Percentiles rank a stretch among this genome's conserved stretches.
phyloP scores from a whole-genome alignment of 2,329 filamentous ascomycete genomes.

The Pseudocercospora fijiensis region DNA sequence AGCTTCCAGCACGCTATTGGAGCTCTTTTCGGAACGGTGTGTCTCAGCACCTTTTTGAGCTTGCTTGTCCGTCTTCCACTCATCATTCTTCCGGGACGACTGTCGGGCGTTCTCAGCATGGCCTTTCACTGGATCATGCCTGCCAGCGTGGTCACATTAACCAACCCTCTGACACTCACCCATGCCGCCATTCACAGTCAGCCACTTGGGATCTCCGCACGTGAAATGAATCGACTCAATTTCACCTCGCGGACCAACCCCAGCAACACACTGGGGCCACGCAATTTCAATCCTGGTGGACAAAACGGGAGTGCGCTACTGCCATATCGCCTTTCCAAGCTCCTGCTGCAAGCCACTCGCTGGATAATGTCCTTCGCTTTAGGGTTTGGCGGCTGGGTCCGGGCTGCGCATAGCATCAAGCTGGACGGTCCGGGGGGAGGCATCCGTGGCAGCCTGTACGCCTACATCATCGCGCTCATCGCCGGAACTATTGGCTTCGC shows the following conservation, averaged over 20 bases:
- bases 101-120: constrained; percentile 68
- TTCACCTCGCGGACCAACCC: constrained; percentile 72
- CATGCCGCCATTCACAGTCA: constrained; percentile 93
- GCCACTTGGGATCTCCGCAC: constrained; percentile 72
- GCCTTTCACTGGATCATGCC: constrained; percentile 79
- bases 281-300: constrained; percentile 30
- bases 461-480: constrained; percentile 88
- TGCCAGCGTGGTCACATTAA: constrained; percentile 78
- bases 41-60: constrained; percentile 77
- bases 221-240: constrained; percentile 76
- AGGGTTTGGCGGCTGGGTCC: constrained; percentile 95
- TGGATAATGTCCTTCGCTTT: constrained; percentile 88
- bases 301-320: constrained; percentile 39
- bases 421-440: constrained; percentile 55
- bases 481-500: constrained; percentile 95
- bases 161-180: constrained; percentile 87
- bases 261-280: constrained; percentile 61
- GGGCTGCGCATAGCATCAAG: constrained; percentile 76
- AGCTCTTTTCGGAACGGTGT: constrained; percentile 89
- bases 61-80: constrained; percentile 81
- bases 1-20: constrained; percentile 78
- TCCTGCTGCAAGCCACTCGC: constrained; percentile 85
- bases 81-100: constrained; percentile 73
- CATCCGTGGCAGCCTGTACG: constrained; percentile 77
- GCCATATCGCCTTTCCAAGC: constrained; percentile 86